Conservation (phyloP, 352 stramenopile genomes). For the Pythium phragmitis region DNA sequence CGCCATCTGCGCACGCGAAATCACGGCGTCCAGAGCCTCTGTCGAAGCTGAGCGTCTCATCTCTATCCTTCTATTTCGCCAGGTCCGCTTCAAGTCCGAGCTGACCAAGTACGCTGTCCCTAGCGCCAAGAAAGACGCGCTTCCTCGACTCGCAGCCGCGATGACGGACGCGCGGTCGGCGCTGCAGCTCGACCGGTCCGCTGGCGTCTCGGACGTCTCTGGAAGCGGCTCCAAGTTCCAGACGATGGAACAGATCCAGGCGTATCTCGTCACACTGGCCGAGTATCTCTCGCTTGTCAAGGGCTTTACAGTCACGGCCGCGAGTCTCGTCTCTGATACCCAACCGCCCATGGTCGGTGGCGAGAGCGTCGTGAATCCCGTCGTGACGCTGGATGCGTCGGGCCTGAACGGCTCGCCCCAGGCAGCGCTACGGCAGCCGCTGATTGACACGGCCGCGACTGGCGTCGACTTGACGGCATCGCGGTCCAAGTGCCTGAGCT, state of each 20-base stretch:
- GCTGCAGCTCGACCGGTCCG: constrained; percentile 25
- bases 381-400: constrained; percentile 8
- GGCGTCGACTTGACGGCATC: constrained; percentile 5
- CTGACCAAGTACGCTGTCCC: constrained; percentile 37
- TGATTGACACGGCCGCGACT: constrained; percentile 31
- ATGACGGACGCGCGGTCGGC: constrained; percentile 39
- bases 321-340: constrained; percentile 14
- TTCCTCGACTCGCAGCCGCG: constrained; percentile 38
- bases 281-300: constrained; percentile 60
- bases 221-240: constrained; percentile 11
- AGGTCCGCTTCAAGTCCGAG: constrained; percentile 50
- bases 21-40: background rate
- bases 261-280: constrained; percentile 33
- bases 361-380: background rate
- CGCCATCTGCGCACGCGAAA: background rate
- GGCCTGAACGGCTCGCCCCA: constrained; percentile 11
- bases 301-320: constrained; percentile 39
- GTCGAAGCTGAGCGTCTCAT: background rate
- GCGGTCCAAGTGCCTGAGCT: constrained; percentile 42
- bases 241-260: constrained; percentile 32
- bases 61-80: background rate
- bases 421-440: constrained; percentile 37
- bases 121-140: constrained; percentile 30
- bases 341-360: constrained; percentile 10
- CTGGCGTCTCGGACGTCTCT: background rate